A percentile compares a stretch with the other conserved stretches of the same genome.
These are phyloP conservation scores for Sarcomyxa edulis DNA, from an alignment of 768 basidiomycete species.

Conservation along the genomic window DNA sequence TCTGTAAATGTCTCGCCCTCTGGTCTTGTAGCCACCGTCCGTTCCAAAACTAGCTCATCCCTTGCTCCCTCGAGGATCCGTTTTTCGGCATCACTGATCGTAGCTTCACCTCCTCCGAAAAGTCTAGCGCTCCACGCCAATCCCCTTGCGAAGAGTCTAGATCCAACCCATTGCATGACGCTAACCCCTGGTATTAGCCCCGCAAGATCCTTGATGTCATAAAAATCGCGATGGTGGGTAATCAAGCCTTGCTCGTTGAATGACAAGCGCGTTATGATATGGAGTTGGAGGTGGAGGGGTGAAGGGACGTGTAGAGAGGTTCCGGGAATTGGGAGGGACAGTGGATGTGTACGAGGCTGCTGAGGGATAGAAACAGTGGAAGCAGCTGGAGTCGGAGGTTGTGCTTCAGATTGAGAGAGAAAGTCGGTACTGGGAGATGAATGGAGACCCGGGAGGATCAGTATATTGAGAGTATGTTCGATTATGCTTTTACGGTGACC, in stretches of 20 bases:
- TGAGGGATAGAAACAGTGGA: conserved; percentile 12
- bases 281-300: conserved; percentile 70
- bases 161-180: conserved; percentile 63
- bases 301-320: conserved; percentile 55
- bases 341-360: conserved; percentile 26
- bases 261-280: conserved; percentile 63
- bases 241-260: conserved; percentile 84
- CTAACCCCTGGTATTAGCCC: conserved; percentile 67
- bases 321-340: conserved; percentile 52
- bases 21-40: no score
- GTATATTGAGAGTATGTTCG: conserved; percentile 74
- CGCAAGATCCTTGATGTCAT: conserved; percentile 76
- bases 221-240: conserved; percentile 74
- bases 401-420: conserved; percentile 30
- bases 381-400: conserved; percentile 22
- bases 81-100: no score
- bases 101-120: conserved; percentile 22
- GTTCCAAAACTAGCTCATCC: no score
- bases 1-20: no score
- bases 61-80: no score
- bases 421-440: conserved; percentile 33
- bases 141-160: conserved; percentile 55
- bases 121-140: conserved; percentile 39
- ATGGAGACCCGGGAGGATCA: conserved; percentile 72
- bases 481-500: conserved; percentile 70